phyloP scores from a whole-genome alignment of 345 rosid species.

The Rhizophora apiculata region DNA sequence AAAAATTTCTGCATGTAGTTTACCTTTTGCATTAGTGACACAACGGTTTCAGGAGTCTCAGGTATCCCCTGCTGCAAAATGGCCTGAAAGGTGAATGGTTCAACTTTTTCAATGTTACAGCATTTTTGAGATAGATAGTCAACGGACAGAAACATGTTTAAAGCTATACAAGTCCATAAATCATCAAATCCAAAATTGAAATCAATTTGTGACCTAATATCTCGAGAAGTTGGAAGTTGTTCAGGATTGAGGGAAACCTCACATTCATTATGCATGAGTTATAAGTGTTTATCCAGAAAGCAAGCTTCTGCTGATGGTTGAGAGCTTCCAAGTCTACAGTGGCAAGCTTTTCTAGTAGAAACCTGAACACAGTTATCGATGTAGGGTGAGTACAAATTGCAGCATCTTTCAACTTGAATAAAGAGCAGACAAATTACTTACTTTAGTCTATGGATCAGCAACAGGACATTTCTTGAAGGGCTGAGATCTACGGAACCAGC shows the following conservation, averaged over 20 bases:
- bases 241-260: constrained; percentile 22
- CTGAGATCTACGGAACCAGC: constrained; percentile 58
- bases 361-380: constrained; percentile 42
- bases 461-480: constrained; percentile 47
- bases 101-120: constrained; percentile 11
- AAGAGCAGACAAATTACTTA: constrained; percentile 29
- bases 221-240: background rate
- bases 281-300: constrained; percentile 92
- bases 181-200: background rate
- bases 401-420: constrained; percentile 3
- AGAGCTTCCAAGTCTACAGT: constrained; percentile 59
- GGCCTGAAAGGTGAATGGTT: constrained; percentile 38
- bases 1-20: background rate
- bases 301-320: constrained; percentile 88
- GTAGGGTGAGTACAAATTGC: constrained; percentile 11
- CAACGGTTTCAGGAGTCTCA: constrained; percentile 69
- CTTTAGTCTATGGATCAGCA: constrained; percentile 73
- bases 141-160: too few species aligned
- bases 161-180: too few species aligned
- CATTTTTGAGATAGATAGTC: constrained; percentile 3
- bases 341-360: constrained; percentile 68
- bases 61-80: constrained; percentile 82
- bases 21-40: constrained; percentile 89
- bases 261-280: constrained; percentile 89
- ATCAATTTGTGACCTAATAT: background rate